These are phyloP conservation scores for Eucalyptus curtisii DNA, from an alignment of 345 rosid genomes.

Conservation along the genomic window DNA sequence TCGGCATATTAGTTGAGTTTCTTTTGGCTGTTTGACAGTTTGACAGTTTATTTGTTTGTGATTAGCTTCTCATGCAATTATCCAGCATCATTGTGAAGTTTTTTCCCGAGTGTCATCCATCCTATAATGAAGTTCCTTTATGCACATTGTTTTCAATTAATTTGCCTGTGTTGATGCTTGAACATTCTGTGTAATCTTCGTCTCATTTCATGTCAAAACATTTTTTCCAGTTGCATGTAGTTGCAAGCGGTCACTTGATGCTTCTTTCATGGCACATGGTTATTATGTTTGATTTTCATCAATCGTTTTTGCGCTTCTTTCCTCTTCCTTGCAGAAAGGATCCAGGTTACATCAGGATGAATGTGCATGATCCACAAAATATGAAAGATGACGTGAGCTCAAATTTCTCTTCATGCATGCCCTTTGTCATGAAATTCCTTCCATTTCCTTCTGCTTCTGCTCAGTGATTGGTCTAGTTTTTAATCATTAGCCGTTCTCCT, in stretches of 20 bases:
- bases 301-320: background rate
- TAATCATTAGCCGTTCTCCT: background rate
- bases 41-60: background rate
- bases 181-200: background rate
- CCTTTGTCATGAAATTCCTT: background rate
- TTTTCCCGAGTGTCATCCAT: background rate
- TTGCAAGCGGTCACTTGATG: background rate
- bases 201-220: background rate
- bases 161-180: background rate
- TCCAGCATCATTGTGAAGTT: background rate
- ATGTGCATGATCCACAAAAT: conserved; percentile 62
- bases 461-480: background rate
- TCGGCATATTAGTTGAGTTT: background rate
- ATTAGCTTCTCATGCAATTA: background rate
- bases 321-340: conserved; percentile 59
- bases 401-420: background rate
- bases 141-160: background rate
- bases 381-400: conserved; percentile 86
- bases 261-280: background rate
- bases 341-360: conserved; percentile 88
- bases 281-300: background rate
- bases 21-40: background rate
- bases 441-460: background rate
- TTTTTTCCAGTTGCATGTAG: background rate
- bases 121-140: background rate